Evolutionary conservation across 176 grass and related monocot species (phyloP).

Genomic region (Oryza punctata): DNA sequence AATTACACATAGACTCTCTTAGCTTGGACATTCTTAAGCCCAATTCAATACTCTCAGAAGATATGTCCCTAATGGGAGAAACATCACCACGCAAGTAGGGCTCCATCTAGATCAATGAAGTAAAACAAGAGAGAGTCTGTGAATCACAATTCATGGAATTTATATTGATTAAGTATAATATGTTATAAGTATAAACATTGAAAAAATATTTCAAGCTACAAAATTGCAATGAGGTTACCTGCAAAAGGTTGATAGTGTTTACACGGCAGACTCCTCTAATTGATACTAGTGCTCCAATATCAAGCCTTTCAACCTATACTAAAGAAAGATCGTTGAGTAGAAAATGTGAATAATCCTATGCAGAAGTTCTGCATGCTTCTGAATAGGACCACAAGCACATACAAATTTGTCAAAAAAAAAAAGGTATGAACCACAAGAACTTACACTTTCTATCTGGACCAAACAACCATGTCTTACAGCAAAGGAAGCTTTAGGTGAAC

Average conservation of each 20-base stretch:
- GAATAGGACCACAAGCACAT: too few species aligned
- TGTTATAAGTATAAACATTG: neutral
- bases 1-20: constrained; percentile 65
- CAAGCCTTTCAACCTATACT: constrained; percentile 79
- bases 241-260: constrained; percentile 71
- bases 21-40: constrained; percentile 65
- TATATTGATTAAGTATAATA: neutral
- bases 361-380: too few species aligned
- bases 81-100: constrained; percentile 77
- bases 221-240: constrained; percentile 47
- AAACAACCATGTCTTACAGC: constrained; percentile 84
- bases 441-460: constrained; percentile 90
- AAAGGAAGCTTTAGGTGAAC: constrained; percentile 66
- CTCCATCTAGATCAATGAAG: constrained; percentile 86
- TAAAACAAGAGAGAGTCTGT: constrained; percentile 38
- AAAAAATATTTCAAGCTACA: constrained; percentile 7
- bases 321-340: constrained; percentile 44
- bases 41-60: constrained; percentile 49
- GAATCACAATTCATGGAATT: constrained; percentile 29
- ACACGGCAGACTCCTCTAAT: constrained; percentile 91
- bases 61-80: constrained; percentile 66
- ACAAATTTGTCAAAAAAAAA: neutral
- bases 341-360: constrained; percentile 29
- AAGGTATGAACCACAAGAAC: constrained; percentile 19
- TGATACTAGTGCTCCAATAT: constrained; percentile 79